Evolutionary conservation across 331 rosid genomes (phyloP).

Genomic region (Pyrus hybrid): DNA sequence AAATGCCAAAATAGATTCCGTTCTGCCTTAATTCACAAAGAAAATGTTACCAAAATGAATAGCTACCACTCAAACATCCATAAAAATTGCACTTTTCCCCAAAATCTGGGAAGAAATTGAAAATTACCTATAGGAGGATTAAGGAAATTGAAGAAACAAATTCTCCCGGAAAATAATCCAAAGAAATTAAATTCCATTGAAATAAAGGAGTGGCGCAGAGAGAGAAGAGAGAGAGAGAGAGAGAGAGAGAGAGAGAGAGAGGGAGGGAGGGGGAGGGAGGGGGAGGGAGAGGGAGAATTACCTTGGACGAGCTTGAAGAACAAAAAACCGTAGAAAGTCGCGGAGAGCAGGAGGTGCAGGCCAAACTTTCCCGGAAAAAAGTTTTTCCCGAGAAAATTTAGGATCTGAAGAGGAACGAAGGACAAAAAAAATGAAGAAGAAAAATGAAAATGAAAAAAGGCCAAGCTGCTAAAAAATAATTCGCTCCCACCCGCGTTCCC

Average conservation of each 20-base stretch:
- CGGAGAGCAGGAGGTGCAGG: slow-evolving; percentile 20
- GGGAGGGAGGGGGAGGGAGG: background rate
- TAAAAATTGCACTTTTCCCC: background rate
- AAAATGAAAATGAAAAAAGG: background rate
- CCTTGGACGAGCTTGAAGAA: slow-evolving; percentile 32
- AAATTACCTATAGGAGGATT: background rate
- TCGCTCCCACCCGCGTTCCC: background rate
- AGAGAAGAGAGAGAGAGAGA: background rate
- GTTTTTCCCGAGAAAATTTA: slow-evolving; percentile 10
- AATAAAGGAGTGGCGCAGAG: background rate
- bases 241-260: background rate
- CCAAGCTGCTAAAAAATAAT: background rate
- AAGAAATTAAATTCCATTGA: background rate
- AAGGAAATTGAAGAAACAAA: background rate
- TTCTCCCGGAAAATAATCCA: background rate
- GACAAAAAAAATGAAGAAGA: background rate
- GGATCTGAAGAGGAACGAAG: slow-evolving; percentile 13
- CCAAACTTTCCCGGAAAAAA: slow-evolving; percentile 23
- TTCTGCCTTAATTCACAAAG: background rate
- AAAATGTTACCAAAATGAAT: background rate
- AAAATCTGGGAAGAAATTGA: background rate
- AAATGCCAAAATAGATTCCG: background rate
- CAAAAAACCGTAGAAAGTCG: slow-evolving; percentile 20
- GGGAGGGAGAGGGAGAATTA: background rate
- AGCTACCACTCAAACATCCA: background rate